A percentile compares a stretch with the other conserved stretches of the same genome.
phyloP scores from a whole-genome alignment of 306 rosid species.

The Quercus rubra region DNA sequence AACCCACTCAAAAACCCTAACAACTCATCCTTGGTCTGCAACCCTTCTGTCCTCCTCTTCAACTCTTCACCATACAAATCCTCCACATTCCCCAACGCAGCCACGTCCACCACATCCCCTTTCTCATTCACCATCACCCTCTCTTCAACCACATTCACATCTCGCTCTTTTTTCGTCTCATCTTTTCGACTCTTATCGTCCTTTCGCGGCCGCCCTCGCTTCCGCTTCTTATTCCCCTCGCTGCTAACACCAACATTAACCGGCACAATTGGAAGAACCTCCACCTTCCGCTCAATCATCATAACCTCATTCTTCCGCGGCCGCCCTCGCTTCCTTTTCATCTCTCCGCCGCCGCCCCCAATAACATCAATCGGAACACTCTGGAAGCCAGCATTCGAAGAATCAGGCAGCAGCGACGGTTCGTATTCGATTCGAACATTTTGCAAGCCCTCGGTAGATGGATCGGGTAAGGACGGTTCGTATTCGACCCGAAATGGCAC shows the following conservation, averaged over 20 bases:
- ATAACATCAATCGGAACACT: slow-evolving; percentile 19
- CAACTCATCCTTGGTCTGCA: slow-evolving; percentile 48
- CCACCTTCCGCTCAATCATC: neutral
- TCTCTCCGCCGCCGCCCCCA: neutral
- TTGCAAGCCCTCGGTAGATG: neutral
- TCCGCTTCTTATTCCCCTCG: slow-evolving; percentile 38
- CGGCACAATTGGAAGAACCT: neutral
- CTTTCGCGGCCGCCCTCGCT: slow-evolving; percentile 81
- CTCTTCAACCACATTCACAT: slow-evolving; percentile 6
- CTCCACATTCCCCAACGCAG: slow-evolving; percentile 34
- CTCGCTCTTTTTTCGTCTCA: neutral
- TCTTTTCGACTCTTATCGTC: slow-evolving; percentile 10
- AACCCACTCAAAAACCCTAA: slow-evolving; percentile 52
- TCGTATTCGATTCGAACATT: slow-evolving; percentile 23
- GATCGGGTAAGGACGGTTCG: slow-evolving; percentile 13
- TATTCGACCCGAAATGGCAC: slow-evolving; percentile 33
- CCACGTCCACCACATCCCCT: slow-evolving; percentile 32
- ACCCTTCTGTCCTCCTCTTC: slow-evolving; percentile 55
- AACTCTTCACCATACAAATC: slow-evolving; percentile 53
- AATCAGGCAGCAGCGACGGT: slow-evolving; percentile 5
- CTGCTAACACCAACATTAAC: neutral
- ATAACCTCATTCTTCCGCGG: slow-evolving; percentile 6
- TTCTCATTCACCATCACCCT: slow-evolving; percentile 15
- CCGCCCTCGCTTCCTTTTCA: slow-evolving; percentile 33
- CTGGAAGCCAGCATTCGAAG: neutral